These are phyloP conservation scores for Aaosphaeria pasadenensis DNA, from an alignment of 2,329 filamentous ascomycete species.

Conservation along the genomic window DNA sequence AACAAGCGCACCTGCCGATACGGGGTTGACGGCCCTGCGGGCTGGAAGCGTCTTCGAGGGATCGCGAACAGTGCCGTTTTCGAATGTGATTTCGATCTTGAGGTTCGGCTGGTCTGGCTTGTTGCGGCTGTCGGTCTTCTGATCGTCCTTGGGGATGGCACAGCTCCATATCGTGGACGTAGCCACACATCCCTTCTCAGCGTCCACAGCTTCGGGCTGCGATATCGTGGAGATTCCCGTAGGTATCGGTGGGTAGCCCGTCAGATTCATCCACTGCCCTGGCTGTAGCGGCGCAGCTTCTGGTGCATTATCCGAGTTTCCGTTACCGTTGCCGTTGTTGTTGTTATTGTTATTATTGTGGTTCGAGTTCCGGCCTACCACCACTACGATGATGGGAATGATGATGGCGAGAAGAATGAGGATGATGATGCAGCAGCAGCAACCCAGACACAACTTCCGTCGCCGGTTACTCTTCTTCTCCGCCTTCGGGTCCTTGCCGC, in stretches of 20 bases:
- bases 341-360: constrained; percentile 28
- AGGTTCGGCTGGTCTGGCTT: constrained; percentile 72
- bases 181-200: constrained; percentile 67
- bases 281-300: background rate
- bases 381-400: constrained; percentile 35
- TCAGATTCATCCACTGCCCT: constrained; percentile 75
- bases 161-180: constrained; percentile 83
- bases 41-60: constrained; percentile 24
- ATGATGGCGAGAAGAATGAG: constrained; percentile 38
- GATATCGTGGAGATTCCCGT: constrained; percentile 79
- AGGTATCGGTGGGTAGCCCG: constrained; percentile 81
- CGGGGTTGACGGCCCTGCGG: constrained; percentile 62
- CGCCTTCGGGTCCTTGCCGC: constrained; percentile 22
- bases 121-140: constrained; percentile 61
- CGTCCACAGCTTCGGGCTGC: constrained; percentile 63
- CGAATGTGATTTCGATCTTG: constrained; percentile 68
- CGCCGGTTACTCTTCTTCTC: constrained; percentile 24
- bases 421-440: constrained; percentile 34
- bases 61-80: constrained; percentile 47
- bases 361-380: constrained; percentile 2
- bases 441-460: constrained; percentile 30
- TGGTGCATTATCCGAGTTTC: constrained; percentile 3
- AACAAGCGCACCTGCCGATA: constrained; percentile 31
- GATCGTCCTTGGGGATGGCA: constrained; percentile 74
- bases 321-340: constrained; percentile 24